These are phyloP conservation scores for Calonectria ilicicola DNA, from an alignment of 2,329 filamentous ascomycete genomes.

Conservation along the genomic window DNA sequence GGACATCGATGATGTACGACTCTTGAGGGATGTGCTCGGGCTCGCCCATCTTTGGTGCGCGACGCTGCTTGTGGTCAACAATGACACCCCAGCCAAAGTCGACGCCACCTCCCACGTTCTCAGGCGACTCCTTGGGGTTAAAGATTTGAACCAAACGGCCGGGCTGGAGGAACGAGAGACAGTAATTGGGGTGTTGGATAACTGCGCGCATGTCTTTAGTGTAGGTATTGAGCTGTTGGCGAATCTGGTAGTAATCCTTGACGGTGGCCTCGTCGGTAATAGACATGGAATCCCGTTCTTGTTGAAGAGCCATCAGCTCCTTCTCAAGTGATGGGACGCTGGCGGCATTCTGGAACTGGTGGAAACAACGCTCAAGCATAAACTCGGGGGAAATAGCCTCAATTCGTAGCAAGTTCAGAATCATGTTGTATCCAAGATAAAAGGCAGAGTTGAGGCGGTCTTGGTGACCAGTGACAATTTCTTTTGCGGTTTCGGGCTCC, in stretches of 20 bases:
- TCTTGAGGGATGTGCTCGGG: slow-evolving; percentile 81
- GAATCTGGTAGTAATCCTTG: slow-evolving; percentile 92
- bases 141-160: slow-evolving; percentile 92
- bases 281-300: slow-evolving; percentile 76
- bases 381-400: slow-evolving; percentile 99
- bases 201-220: slow-evolving; percentile 91
- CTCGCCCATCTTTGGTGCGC: slow-evolving; percentile 73
- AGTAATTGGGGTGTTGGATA: slow-evolving; percentile 92
- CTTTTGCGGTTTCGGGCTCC: slow-evolving; percentile 92
- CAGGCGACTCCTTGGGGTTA: slow-evolving; percentile 66
- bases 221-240: slow-evolving; percentile 85
- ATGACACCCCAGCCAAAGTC: slow-evolving; percentile 98
- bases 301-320: slow-evolving; percentile 82
- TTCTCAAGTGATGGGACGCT: slow-evolving; percentile 87
- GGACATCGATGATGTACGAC: slow-evolving; percentile 84
- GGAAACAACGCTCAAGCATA: slow-evolving; percentile 99
- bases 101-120: slow-evolving; percentile 50
- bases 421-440: slow-evolving; percentile 99
- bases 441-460: slow-evolving; percentile 98
- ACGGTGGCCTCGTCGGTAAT: slow-evolving; percentile 90
- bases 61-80: slow-evolving; percentile 77
- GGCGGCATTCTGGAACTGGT: slow-evolving; percentile 96
- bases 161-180: slow-evolving; percentile 83
- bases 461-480: slow-evolving; percentile 95
- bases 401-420: slow-evolving; percentile 95